Percentiles rank a stretch among this genome's conserved stretches.
phyloP scores from a whole-genome alignment of 305 asterid species.

The Fraxinus floribunda region DNA sequence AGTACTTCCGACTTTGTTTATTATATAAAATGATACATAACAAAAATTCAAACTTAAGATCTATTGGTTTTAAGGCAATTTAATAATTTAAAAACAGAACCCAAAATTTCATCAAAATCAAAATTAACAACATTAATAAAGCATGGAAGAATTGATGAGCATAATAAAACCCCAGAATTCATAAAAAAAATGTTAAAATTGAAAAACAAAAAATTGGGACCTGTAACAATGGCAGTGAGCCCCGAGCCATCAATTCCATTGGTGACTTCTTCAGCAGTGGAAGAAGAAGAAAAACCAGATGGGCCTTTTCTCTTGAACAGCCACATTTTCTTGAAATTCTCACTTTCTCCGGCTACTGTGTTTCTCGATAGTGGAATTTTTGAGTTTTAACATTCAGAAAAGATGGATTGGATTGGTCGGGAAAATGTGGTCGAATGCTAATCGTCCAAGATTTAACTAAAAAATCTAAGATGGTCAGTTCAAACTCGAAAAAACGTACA shows the following conservation, averaged over 20 bases:
- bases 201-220: slow-evolving; percentile 23
- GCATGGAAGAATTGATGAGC: background rate
- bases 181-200: background rate
- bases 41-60: background rate
- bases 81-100: background rate
- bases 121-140: background rate
- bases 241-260: slow-evolving; percentile 66
- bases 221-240: slow-evolving; percentile 88
- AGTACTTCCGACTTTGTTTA: background rate
- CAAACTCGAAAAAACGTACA: background rate
- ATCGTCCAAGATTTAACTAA: background rate
- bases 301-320: slow-evolving; percentile 40
- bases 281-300: slow-evolving; percentile 65
- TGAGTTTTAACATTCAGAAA: background rate
- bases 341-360: background rate
- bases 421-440: background rate
- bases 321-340: slow-evolving; percentile 42
- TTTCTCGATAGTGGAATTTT: background rate
- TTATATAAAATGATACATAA: background rate
- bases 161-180: background rate
- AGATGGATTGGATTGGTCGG: background rate
- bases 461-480: background rate
- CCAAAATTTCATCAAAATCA: background rate
- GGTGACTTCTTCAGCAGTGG: slow-evolving; percentile 77
- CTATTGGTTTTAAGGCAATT: background rate